Percentiles rank a stretch among this genome's conserved stretches.
Evolutionary conservation across 2,329 filamentous ascomycete genomes (phyloP).

Genomic region (Neofusicoccum kwambonambiense): DNA sequence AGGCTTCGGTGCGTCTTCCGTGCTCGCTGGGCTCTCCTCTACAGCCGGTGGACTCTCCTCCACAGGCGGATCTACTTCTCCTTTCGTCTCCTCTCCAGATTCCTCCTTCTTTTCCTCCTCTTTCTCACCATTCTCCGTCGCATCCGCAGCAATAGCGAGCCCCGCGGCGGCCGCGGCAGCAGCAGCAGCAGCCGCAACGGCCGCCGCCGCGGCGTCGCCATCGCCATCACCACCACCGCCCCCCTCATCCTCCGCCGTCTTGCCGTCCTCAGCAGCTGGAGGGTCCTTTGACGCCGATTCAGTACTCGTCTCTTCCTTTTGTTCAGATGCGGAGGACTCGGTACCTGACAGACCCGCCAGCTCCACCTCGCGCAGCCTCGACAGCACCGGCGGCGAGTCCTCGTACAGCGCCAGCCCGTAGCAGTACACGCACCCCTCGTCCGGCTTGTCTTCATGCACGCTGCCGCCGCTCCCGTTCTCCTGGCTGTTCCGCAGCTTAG

Average conservation of each 20-base stretch:
- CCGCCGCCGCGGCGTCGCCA: too few relatives aligned
- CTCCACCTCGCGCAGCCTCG: slow-evolving; percentile 8
- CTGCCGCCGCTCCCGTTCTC: slow-evolving; percentile 28
- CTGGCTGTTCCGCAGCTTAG: slow-evolving; percentile 36
- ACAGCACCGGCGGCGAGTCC: slow-evolving; percentile 32
- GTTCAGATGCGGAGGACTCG: not conserved
- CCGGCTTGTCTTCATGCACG: slow-evolving; percentile 42
- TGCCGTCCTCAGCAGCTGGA: not conserved
- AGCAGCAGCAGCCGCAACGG: not conserved
- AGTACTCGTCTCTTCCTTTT: slow-evolving; percentile 13
- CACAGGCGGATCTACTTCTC: not conserved
- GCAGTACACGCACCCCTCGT: slow-evolving; percentile 51
- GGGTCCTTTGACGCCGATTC: slow-evolving; percentile 13
- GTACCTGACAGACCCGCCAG: slow-evolving; percentile 7
- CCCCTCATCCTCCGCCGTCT: not conserved
- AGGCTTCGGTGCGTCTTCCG: not conserved
- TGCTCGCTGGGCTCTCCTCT: slow-evolving; percentile 19
- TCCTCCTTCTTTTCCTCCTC: slow-evolving; percentile 18
- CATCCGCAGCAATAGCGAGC: not conserved
- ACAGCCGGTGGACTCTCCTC: slow-evolving; percentile 25
- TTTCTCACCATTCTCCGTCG: not conserved
- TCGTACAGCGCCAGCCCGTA: slow-evolving; percentile 51
- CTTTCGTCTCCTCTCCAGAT: slow-evolving; percentile 18
- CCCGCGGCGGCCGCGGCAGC: not conserved
- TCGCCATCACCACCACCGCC: not conserved